phyloP scores from a whole-genome alignment of 2,329 filamentous ascomycete genomes.

The Thielaviopsis populi region DNA sequence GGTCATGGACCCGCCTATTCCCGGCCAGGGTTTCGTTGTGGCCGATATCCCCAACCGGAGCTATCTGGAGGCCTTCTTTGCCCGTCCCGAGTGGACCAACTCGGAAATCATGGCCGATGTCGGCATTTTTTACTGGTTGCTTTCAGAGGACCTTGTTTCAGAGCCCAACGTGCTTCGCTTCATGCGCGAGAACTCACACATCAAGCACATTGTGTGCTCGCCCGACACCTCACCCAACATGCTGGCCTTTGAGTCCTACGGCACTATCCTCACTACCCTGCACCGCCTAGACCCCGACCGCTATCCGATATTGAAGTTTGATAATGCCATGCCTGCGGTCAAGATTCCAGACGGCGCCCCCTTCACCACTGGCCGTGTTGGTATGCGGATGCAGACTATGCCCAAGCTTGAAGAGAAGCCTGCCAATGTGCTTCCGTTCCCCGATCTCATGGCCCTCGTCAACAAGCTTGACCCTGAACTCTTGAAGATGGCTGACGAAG shows the following conservation, averaged over 20 bases:
- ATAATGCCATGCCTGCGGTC: constrained; percentile 33
- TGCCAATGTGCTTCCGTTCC: constrained; percentile 31
- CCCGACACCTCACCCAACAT: constrained; percentile 61
- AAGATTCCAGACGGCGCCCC: constrained; percentile 17
- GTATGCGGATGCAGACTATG: constrained; percentile 33
- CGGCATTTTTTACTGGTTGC: constrained; percentile 61
- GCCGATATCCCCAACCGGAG: constrained; percentile 59
- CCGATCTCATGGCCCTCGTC: constrained; percentile 33
- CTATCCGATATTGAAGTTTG: constrained; percentile 54
- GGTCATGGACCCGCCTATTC: constrained; percentile 55
- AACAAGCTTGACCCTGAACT: constrained; percentile 30
- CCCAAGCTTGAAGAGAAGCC: constrained; percentile 33
- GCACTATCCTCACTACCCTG: constrained; percentile 52
- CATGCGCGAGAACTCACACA: constrained; percentile 42
- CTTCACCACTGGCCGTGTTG: constrained; percentile 30
- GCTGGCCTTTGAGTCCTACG: constrained; percentile 52
- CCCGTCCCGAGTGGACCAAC: constrained; percentile 56
- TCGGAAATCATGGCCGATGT: constrained; percentile 47
- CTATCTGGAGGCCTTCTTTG: constrained; percentile 56
- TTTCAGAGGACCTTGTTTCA: constrained; percentile 51
- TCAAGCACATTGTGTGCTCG: constrained; percentile 67
- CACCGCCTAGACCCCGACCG: constrained; percentile 56
- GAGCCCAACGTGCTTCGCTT: constrained; percentile 53
- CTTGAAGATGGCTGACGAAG: constrained; percentile 36
- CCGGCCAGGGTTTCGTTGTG: constrained; percentile 61